Conservation (phyloP, 192 early-diverging fungal species). For the Coemansia sp. region DNA sequence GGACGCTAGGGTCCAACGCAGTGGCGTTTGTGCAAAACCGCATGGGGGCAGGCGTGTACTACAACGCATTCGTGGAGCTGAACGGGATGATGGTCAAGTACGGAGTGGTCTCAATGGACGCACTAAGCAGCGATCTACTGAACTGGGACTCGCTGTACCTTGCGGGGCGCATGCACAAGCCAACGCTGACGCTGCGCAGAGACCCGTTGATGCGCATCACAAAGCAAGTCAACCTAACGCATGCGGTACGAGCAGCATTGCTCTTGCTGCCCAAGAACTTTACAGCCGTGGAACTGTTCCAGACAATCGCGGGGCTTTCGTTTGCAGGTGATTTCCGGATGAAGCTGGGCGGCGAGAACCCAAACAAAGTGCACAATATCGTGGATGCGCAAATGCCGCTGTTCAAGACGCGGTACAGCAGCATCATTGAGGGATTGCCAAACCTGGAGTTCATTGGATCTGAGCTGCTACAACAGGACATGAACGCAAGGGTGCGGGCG, state of each 20-base stretch:
- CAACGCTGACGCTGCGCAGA: constrained; percentile 54
- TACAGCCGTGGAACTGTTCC: constrained; percentile 76
- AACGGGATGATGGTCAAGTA: constrained; percentile 90
- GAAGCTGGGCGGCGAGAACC: constrained; percentile 91
- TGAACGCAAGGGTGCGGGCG: constrained; percentile 60
- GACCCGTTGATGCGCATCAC: constrained; percentile 52
- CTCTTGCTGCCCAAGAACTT: constrained; percentile 82
- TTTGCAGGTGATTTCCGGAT: constrained; percentile 94
- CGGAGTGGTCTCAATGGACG: constrained; percentile 92
- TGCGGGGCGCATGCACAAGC: constrained; percentile 97
- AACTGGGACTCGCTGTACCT: constrained; percentile 97
- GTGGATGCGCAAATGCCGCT: constrained; percentile 67
- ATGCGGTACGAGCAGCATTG: constrained; percentile 80
- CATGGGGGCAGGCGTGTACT: constrained; percentile 91
- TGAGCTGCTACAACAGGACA: constrained; percentile 61
- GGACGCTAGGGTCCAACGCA: constrained; percentile 67
- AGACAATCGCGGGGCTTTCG: constrained; percentile 79
- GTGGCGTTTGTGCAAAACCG: constrained; percentile 77
- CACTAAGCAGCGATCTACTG: constrained; percentile 78
- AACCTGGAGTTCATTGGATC: constrained; percentile 48
- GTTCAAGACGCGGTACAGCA: constrained; percentile 51
- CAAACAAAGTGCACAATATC: constrained; percentile 93
- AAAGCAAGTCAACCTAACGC: constrained; percentile 80
- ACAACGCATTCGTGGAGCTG: constrained; percentile 88
- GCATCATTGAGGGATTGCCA: constrained; percentile 51